These are phyloP conservation scores for Pseudogymnoascus sp. DNA, from an alignment of 2,329 filamentous ascomycete species.

Conservation along the genomic window DNA sequence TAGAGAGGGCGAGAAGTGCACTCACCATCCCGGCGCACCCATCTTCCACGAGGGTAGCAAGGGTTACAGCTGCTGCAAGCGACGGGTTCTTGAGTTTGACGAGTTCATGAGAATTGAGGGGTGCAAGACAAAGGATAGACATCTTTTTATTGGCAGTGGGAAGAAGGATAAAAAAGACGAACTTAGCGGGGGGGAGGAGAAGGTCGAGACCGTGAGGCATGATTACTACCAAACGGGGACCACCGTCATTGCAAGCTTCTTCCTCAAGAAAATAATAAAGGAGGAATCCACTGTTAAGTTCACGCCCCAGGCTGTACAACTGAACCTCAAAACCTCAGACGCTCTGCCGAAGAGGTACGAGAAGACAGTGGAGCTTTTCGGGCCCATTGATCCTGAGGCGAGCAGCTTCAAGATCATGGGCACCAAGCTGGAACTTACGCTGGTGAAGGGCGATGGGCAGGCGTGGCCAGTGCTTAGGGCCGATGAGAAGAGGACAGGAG, in stretches of 20 bases:
- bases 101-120: slow-evolving; percentile 95
- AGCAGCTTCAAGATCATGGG: slow-evolving; percentile 59
- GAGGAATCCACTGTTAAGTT: slow-evolving; percentile 66
- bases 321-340: slow-evolving; percentile 83
- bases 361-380: slow-evolving; percentile 66
- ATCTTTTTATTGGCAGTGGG: slow-evolving; percentile 77
- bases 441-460: slow-evolving; percentile 54
- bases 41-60: slow-evolving; percentile 98
- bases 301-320: slow-evolving; percentile 48
- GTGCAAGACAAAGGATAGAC: slow-evolving; percentile 71
- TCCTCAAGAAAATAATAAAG: slow-evolving; percentile 95
- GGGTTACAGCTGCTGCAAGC: slow-evolving; percentile 95
- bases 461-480: slow-evolving; percentile 62
- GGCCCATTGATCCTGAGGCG: slow-evolving; percentile 58
- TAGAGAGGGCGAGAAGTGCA: slow-evolving; percentile 67
- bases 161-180: slow-evolving; percentile 40
- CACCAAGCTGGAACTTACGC: slow-evolving; percentile 60
- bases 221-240: slow-evolving; percentile 93
- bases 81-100: slow-evolving; percentile 90
- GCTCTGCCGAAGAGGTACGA: slow-evolving; percentile 67
- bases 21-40: slow-evolving; percentile 80
- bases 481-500: slow-evolving; percentile 57
- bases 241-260: slow-evolving; percentile 82
- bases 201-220: slow-evolving; percentile 66
- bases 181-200: slow-evolving; percentile 53